Percentiles rank a stretch among this genome's conserved stretches.
phyloP scores from a whole-genome alignment of 768 basidiomycete species.

The Gloeostereum incarnatum region DNA sequence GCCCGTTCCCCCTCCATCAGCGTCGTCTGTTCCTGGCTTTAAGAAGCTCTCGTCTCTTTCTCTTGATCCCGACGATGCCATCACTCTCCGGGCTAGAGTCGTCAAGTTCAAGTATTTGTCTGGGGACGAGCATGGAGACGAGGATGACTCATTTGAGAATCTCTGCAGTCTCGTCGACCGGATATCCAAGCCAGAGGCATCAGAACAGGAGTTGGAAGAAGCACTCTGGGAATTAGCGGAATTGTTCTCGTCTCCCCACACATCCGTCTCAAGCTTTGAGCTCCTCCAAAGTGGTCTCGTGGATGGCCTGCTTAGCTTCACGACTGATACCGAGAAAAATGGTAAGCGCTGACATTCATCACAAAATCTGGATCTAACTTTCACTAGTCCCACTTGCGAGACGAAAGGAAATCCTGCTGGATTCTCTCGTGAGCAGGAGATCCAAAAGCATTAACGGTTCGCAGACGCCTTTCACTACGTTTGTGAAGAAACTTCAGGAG shows the following conservation, averaged over 20 bases:
- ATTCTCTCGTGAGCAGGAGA: conserved; percentile 58
- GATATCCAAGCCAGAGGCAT: conserved; percentile 42
- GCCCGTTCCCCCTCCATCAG: conserved; percentile 25
- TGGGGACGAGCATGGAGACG: conserved; percentile 42
- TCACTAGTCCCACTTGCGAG: conserved; percentile 47
- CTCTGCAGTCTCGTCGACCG: conserved; percentile 57
- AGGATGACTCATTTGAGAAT: conserved; percentile 53
- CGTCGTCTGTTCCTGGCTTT: conserved; percentile 47
- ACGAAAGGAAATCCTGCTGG: conserved; percentile 73
- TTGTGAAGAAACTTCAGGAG: conserved; percentile 96
- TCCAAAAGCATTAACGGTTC: conserved; percentile 29
- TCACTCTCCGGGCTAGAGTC: conserved; percentile 85
- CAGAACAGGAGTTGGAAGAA: conserved; percentile 54
- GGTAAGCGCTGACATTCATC: conserved; percentile 36
- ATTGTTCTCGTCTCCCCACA: conserved; percentile 66
- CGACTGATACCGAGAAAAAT: conserved; percentile 55
- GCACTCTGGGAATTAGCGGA: conserved; percentile 69
- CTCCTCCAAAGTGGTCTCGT: conserved; percentile 89
- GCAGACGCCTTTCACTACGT: conserved; percentile 58
- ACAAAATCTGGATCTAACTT: conserved; percentile 3
- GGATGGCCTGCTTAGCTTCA: conserved; percentile 75
- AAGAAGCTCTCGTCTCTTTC: conserved; percentile 64
- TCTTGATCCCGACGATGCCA: conserved; percentile 81
- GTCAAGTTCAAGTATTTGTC: conserved; percentile 76
- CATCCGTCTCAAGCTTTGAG: conserved; percentile 92